Base-by-base conservation (phyloP, 306 rosid genomes). In the Astragalus glycyphyllos region DNA sequence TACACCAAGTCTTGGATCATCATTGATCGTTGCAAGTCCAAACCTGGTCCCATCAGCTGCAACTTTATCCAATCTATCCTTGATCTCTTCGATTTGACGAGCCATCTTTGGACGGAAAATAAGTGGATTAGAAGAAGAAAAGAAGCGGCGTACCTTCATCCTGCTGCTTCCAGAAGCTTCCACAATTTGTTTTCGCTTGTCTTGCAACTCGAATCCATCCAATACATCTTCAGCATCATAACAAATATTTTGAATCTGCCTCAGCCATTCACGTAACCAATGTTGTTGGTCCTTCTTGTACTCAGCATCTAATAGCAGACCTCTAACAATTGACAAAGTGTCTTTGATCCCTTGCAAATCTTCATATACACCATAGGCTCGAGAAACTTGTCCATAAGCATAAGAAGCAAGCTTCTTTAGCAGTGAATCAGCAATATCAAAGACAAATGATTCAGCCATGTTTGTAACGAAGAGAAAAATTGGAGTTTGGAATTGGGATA, bases 31-130 rank as follows among this genome's bases (percentile, higher is more conserved):
- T 35, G 26, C 9, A 35, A 60, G 77, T 0, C 61, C 44, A 60
- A 72, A 60, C 51, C 8, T 60, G 15, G 16, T 49, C n/a, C 42
- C 41, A 49, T 72, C 62, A 49, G 54, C 69, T 2, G 44, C 53
- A 16, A 72, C 49, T 17, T 37, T 60, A 62, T 72, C 61, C 51
- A 72, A 49, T 48, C 59, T 72, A 62, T 4, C 11, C 69, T 6
- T 72, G 13, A 72, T 15, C 1, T 37, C 4, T 49, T 49, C 48
- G 8, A 72, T 60, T 37, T 48, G 41, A 35, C 0, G 61, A 12
- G 62, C 61, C 69, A 72, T 72, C 44, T 1, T 72, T 48, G 7
- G 1, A 10, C 54, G 69, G 8, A 60, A 60, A 61, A 61, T 15
- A 37, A 72, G 41, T 8, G 61, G 23, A 38, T 49, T 72, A 49